Base-by-base conservation (phyloP, 371 early-diverging fungal genomes). In the Chytridium lagenaria region DNA sequence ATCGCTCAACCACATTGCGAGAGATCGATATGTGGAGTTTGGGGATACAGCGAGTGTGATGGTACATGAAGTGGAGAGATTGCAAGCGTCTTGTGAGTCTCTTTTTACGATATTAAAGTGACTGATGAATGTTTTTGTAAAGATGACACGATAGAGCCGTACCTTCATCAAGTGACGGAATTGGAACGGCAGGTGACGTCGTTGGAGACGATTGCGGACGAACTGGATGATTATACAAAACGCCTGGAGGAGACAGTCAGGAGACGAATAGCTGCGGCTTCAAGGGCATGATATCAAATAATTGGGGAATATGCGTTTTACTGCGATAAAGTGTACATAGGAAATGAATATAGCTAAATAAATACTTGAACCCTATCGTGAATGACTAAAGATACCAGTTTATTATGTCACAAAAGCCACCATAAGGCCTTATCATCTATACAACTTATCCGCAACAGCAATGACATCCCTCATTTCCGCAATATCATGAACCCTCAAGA, bases 401-500 rank as follows among this genome's bases (percentile, higher is more conserved):
- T n/a, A n/a, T n/a, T n/a, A n/a, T n/a, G n/a, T n/a, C n/a, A n/a
- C n/a, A n/a, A n/a, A n/a, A n/a, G n/a, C n/a, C n/a, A n/a, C 44
- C 44, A 44, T 44, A n/a, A n/a, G 44, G 12, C 44, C 19, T 19
- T 7, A 7, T 44, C 44, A 44, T 49, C 49, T 66, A 61, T 65
- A 76, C 23, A 76, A 34, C 19, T 39, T 44, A 59, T 76, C 76
- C 22, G 71, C 67, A 16, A 72, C 59, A 5, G 49, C 50, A 39
- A 76, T 67, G 1, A 76, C 76, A 63, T 76, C 76, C 36, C 50
- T 39, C 76, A 76, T 76, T 39, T 76, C 76, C 69, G 33, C 59
- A 26, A 98, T 94, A 80, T 98, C 98, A 78, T 98, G 99, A 0
- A 98, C 95, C 33, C 99, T 84, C 28, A 98, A 74, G 49, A 98